Percentiles rank a stretch among this genome's conserved stretches.
Conservation (phyloP, 164 flowering plant genomes). For the Liriodendron chinense region DNA sequence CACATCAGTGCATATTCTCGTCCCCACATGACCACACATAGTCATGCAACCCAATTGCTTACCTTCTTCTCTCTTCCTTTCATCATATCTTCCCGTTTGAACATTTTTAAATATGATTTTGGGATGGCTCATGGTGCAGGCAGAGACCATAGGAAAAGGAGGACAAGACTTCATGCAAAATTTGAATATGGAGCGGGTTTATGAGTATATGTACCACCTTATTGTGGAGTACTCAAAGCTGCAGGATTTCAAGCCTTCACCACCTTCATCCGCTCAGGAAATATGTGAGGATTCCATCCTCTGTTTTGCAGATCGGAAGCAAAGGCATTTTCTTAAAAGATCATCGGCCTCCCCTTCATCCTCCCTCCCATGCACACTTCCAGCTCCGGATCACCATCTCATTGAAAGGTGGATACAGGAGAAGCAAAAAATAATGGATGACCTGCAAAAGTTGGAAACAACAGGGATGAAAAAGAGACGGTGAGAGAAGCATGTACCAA, state of each 20-base stretch:
- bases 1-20: too few species aligned
- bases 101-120: neutral
- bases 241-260: conserved; percentile 61
- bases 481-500: neutral
- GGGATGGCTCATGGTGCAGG: conserved; percentile 31
- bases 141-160: conserved; percentile 62
- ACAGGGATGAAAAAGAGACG: neutral
- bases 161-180: conserved; percentile 67
- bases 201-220: conserved; percentile 87
- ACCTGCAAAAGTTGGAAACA: conserved; percentile 23
- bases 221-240: conserved; percentile 66
- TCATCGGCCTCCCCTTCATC: conserved; percentile 38
- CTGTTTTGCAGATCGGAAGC: conserved; percentile 62
- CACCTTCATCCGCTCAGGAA: conserved; percentile 56
- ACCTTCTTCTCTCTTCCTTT: neutral
- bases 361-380: conserved; percentile 55
- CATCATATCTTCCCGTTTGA: neutral
- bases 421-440: conserved; percentile 29
- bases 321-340: conserved; percentile 45
- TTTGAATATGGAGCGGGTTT: conserved; percentile 58
- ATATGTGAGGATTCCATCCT: conserved; percentile 60
- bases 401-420: conserved; percentile 26
- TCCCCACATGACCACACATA: too few species aligned
- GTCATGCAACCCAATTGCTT: neutral
- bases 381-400: conserved; percentile 21